Evolutionary conservation across 768 basidiomycete species (phyloP).

Genomic region (Trametopsis cervina): DNA sequence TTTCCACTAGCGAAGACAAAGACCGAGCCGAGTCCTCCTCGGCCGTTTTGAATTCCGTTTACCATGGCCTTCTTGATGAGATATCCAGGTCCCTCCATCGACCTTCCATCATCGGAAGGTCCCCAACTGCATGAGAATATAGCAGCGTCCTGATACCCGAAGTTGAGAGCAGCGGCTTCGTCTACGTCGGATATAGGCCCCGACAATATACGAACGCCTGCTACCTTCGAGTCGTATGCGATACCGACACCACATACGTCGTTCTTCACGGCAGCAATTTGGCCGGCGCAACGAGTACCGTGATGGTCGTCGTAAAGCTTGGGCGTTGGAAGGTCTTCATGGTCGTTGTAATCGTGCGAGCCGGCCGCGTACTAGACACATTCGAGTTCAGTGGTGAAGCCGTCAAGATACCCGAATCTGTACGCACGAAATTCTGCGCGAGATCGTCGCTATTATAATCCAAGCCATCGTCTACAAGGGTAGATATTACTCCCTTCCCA

Average conservation of each 20-base stretch:
- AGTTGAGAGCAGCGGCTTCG: slow-evolving; percentile 93
- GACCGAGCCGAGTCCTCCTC: slow-evolving; percentile 84
- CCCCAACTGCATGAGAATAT: slow-evolving; percentile 99
- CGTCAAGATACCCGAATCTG: background rate
- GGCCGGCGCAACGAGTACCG: slow-evolving; percentile 96
- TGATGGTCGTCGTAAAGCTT: slow-evolving; percentile 89
- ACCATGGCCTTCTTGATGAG: slow-evolving; percentile 91
- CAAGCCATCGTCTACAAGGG: slow-evolving; percentile 92
- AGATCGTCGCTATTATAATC: slow-evolving; percentile 88
- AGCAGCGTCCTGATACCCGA: slow-evolving; percentile 84
- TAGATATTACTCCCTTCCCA: slow-evolving; percentile 79
- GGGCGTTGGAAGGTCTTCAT: slow-evolving; percentile 80
- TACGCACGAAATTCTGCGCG: slow-evolving; percentile 83
- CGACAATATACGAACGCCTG: slow-evolving; percentile 92
- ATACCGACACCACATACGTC: slow-evolving; percentile 92
- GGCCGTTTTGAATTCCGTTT: slow-evolving; percentile 88
- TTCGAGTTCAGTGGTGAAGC: background rate
- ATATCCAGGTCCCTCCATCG: slow-evolving; percentile 91
- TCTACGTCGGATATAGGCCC: slow-evolving; percentile 93
- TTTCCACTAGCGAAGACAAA: slow-evolving; percentile 98
- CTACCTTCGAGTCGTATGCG: slow-evolving; percentile 85
- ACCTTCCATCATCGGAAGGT: slow-evolving; percentile 87
- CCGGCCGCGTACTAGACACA: slow-evolving; percentile 64
- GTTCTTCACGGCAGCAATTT: slow-evolving; percentile 90
- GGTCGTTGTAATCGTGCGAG: slow-evolving; percentile 96